Evolutionary conservation across 176 grass and related monocot genomes (phyloP), one percentile per base, ranked within the genome.

Genomic region (Oryza australiensis): DNA sequence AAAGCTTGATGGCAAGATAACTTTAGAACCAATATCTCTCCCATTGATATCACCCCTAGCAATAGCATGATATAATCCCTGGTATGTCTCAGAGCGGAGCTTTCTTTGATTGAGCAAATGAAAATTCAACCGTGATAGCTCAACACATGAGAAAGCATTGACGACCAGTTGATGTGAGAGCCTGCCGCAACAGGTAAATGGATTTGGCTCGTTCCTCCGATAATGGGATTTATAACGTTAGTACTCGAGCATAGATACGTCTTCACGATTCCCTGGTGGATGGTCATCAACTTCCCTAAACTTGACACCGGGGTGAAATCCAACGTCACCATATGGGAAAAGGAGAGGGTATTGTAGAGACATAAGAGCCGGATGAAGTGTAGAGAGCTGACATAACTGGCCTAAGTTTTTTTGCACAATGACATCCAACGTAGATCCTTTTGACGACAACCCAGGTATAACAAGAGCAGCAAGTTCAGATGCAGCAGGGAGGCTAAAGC

Each of bases 401-500:
- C n/a, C n/a, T n/a, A n/a, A n/a, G n/a, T n/a, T n/a, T n/a, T n/a
- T n/a, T n/a, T n/a, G n/a, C n/a, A 59, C 53, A 0, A 59, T 2
- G 9, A 23, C 1, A 59, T 23, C 53, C 20, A 59, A 59, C 14
- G 14, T 16, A 0, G 0, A 23, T 0, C 2, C 22, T 8, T 59
- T 13, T 1, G n/a, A n/a, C n/a, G n/a, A n/a, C n/a, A n/a, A n/a
- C n/a, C n/a, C n/a, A n/a, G n/a, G n/a, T n/a, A n/a, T 7, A 0
- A 59, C 0, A 16, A 59, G 9, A 23, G 20, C 1, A 23, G 53
- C 53, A 0, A 59, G 1, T 3, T 59, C 7, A 0, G 7, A 23
- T 3, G 6, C 1, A 0, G 1, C 1, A 9, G 53, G 53, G 0
- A 59, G 22, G 2, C 1, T 0, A 9, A 22, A 59, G 1, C 20